Conservation (phyloP, 1,284 basidiomycete genomes). For the Ceratobasidium sp. region DNA sequence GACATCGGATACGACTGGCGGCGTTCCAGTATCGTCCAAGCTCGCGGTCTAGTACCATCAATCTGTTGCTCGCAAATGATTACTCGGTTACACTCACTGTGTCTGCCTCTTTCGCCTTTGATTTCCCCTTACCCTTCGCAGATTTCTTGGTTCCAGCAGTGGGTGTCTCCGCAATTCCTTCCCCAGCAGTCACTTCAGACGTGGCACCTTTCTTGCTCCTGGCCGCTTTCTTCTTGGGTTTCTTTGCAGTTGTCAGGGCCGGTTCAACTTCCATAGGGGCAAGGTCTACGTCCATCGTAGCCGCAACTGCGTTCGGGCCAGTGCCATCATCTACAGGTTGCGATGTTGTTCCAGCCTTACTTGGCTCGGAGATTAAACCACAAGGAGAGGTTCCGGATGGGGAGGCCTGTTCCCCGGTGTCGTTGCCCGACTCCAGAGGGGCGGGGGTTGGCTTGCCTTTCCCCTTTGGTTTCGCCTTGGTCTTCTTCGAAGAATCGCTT, state of each 20-base stretch:
- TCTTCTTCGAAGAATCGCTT: conserved; percentile 14
- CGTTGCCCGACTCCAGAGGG: not conserved
- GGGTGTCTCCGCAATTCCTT: not conserved
- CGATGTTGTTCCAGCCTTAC: not conserved
- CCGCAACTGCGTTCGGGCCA: not conserved
- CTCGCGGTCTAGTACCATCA: not conserved
- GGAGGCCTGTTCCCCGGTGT: not conserved
- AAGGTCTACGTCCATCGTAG: conserved; percentile 14
- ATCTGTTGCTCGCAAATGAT: not conserved
- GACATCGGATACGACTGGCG: not conserved
- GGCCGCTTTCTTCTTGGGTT: conserved; percentile 31
- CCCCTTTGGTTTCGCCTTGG: conserved; percentile 26
- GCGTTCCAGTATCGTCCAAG: not conserved
- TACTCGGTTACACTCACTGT: not conserved
- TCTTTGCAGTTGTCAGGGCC: conserved; percentile 9
- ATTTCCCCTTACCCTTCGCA: conserved; percentile 26
- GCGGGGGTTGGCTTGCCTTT: not conserved
- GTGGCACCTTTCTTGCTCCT: conserved; percentile 37
- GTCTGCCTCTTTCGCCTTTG: conserved; percentile 14
- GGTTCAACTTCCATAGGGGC: not conserved
- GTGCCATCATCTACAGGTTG: not conserved
- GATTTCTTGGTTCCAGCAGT: conserved; percentile 13
- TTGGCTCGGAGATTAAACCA: not conserved
- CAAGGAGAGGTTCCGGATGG: not conserved
- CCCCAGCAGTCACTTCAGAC: not conserved